phyloP scores from a whole-genome alignment of 2,329 filamentous ascomycete species.

The Rhinocladiella mackenziei region DNA sequence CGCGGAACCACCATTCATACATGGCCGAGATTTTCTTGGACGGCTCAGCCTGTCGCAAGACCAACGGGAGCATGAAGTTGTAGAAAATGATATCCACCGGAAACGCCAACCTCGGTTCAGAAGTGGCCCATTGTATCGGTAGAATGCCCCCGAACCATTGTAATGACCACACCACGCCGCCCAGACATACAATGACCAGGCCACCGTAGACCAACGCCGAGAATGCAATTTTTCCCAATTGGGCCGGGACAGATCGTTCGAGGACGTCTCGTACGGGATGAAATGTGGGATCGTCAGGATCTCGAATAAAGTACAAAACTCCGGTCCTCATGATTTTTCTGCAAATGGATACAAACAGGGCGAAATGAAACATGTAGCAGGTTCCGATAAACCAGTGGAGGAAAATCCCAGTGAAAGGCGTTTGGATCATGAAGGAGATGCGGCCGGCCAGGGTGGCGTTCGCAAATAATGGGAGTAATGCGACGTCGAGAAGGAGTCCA shows the following conservation, averaged over 20 bases:
- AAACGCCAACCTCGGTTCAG: conserved; percentile 88
- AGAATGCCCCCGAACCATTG: conserved; percentile 60
- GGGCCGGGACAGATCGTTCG: conserved; percentile 85
- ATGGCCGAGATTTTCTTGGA: conserved; percentile 77
- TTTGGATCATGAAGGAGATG: conserved; percentile 70
- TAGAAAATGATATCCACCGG: conserved; percentile 92
- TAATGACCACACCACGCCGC: conserved; percentile 78
- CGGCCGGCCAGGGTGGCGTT: conserved; percentile 72
- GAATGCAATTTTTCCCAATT: conserved; percentile 92
- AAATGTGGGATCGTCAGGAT: conserved; percentile 96
- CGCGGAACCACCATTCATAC: conserved; percentile 95
- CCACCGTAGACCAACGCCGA: conserved; percentile 94
- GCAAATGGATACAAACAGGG: conserved; percentile 97
- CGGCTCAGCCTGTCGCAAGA: conserved; percentile 78
- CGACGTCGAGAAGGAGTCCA: conserved; percentile 81
- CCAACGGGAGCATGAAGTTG: conserved; percentile 89
- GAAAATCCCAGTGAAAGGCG: conserved; percentile 86
- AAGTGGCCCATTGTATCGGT: conserved; percentile 89
- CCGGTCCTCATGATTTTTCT: conserved; percentile 94
- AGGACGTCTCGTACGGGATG: conserved; percentile 95
- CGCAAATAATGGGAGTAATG: conserved; percentile 84
- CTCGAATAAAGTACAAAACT: conserved; percentile 95
- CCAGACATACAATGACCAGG: conserved; percentile 85
- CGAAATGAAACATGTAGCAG: conserved; percentile 99
- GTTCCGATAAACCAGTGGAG: conserved; percentile 99